Percentiles rank a stretch among this genome's conserved stretches.
These are phyloP conservation scores for Schizopora paradoxa DNA, from an alignment of 1,284 basidiomycete genomes.

Conservation along the genomic window DNA sequence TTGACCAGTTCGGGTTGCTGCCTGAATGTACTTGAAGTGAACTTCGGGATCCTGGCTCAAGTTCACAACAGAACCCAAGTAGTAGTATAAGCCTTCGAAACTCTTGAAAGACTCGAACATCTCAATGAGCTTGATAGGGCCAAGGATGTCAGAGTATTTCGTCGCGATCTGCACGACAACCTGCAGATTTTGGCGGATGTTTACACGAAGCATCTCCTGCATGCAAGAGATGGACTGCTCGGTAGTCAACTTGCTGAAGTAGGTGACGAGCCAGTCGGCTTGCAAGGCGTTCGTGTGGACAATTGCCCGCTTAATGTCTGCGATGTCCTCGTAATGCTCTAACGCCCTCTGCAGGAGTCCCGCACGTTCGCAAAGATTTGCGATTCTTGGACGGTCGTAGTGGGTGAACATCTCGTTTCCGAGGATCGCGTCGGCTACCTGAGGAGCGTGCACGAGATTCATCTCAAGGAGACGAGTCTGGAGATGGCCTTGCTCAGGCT, in stretches of 20 bases:
- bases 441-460: conserved; percentile 96
- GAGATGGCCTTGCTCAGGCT: conserved; percentile 93
- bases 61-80: conserved; percentile 96
- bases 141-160: conserved; percentile 98
- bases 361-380: conserved; percentile 98
- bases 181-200: conserved; percentile 97
- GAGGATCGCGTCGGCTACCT: conserved; percentile 98
- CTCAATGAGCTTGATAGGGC: conserved; percentile 96
- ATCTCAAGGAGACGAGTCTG: conserved; percentile 98
- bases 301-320: conserved; percentile 97
- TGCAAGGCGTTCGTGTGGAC: conserved; percentile 90
- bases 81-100: conserved; percentile 98
- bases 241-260: conserved; percentile 97
- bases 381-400: conserved; percentile 95
- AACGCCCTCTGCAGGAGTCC: conserved; percentile 93
- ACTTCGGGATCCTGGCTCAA: conserved; percentile 95
- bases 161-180: conserved; percentile 98
- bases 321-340: conserved; percentile 96
- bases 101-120: conserved; percentile 99
- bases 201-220: conserved; percentile 95
- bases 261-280: conserved; percentile 94
- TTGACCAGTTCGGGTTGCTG: conserved; percentile 96
- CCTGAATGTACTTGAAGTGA: conserved; percentile 99
- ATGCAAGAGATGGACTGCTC: conserved; percentile 97
- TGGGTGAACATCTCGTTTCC: conserved; percentile 99